Conservation (phyloP, 352 stramenopile genomes). For the Phytophthora pseudosyringae region DNA sequence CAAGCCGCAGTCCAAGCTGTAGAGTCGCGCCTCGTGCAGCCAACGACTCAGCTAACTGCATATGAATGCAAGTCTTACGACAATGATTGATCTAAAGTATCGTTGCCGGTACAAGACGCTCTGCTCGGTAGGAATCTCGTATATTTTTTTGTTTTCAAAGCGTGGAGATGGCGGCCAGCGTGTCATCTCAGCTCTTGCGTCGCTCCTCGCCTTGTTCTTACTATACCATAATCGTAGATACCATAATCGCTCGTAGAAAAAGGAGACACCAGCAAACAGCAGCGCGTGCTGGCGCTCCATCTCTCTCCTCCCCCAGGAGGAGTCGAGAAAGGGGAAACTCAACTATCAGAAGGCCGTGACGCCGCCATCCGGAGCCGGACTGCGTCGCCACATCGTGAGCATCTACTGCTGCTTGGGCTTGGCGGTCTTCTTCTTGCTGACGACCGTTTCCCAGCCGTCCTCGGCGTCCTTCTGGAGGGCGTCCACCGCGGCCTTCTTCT, state of each 20-base stretch:
- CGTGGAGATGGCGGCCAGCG: constrained; percentile 8
- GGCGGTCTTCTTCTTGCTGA: constrained; percentile 68
- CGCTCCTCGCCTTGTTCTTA: constrained; percentile 28
- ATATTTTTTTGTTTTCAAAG: constrained; percentile 34
- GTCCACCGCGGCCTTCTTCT: constrained; percentile 47
- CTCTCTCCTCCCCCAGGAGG: constrained; percentile 1
- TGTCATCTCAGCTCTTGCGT: constrained; percentile 8
- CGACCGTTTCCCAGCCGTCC: constrained; percentile 83
- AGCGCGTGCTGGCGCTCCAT: constrained; percentile 15
- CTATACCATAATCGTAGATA: constrained; percentile 42
- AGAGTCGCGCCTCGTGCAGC: not conserved
- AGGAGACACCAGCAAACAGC: constrained; percentile 1
- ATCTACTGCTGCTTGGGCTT: constrained; percentile 70
- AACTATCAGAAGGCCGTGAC: constrained; percentile 29
- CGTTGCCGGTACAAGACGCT: not conserved
- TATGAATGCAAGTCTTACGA: constrained; percentile 9
- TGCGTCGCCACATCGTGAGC: constrained; percentile 10
- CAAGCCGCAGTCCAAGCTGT: constrained; percentile 83
- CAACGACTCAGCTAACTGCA: constrained; percentile 3
- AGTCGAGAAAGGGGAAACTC: constrained; percentile 16
- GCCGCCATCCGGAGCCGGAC: constrained; percentile 1
- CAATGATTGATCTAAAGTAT: constrained; percentile 10
- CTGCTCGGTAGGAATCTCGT: constrained; percentile 27
- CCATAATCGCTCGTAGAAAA: constrained; percentile 33
- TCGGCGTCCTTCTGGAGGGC: constrained; percentile 72